Percentiles rank a stretch among this genome's conserved stretches.
phyloP scores from a whole-genome alignment of 2,329 filamentous ascomycete genomes.

The Diaporthe velutina region DNA sequence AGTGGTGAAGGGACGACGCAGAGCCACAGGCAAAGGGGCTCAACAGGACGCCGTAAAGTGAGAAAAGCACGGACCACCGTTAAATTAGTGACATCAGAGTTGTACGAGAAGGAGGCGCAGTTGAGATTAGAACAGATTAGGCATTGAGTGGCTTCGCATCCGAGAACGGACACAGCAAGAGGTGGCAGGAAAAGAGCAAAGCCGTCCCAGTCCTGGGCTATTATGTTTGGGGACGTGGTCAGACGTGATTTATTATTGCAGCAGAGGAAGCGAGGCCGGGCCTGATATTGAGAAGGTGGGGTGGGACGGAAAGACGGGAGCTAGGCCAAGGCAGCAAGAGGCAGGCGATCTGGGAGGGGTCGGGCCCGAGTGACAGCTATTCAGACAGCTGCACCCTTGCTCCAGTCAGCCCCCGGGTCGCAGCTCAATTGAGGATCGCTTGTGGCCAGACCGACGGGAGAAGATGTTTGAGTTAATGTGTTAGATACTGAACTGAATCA shows the following conservation, averaged over 20 bases:
- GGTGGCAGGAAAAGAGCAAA: background rate
- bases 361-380: background rate
- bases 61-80: conserved; percentile 29
- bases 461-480: background rate
- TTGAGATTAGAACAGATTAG: conserved; percentile 5
- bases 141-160: conserved; percentile 6
- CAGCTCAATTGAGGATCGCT: background rate
- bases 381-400: background rate
- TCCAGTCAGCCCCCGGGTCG: background rate
- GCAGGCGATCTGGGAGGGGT: conserved; percentile 18
- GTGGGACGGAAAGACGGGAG: conserved; percentile 19
- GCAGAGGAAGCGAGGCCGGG: background rate
- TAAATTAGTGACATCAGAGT: conserved; percentile 29
- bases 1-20: background rate
- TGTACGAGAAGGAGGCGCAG: conserved; percentile 17
- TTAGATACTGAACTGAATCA: background rate
- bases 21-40: conserved; percentile 12
- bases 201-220: background rate
- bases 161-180: conserved; percentile 1
- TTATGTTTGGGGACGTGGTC: conserved; percentile 14
- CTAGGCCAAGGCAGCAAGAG: conserved; percentile 19
- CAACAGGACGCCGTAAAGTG: conserved; percentile 21
- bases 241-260: conserved; percentile 6
- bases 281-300: conserved; percentile 6
- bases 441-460: background rate